phyloP scores from a whole-genome alignment of 2,329 filamentous ascomycete species.

The Colletotrichum endophyticum region DNA sequence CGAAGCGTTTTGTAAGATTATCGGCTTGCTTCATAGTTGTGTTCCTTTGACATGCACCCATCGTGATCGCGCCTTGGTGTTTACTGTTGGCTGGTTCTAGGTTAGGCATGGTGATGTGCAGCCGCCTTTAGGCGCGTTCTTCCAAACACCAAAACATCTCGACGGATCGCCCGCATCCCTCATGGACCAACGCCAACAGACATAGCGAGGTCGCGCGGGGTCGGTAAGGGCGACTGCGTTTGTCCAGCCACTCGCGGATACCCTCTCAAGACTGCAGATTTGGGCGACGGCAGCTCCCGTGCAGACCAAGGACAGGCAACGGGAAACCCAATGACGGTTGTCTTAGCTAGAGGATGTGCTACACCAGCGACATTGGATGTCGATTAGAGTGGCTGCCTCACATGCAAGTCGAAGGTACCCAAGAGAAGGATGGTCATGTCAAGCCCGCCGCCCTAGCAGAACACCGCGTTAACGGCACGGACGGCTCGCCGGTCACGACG shows the following conservation, averaged over 20 bases:
- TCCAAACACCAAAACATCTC: background rate
- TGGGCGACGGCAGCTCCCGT: background rate
- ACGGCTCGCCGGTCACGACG: too few relatives aligned
- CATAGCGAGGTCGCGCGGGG: background rate
- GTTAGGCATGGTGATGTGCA: background rate
- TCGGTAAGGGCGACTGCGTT: background rate
- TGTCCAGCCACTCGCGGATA: background rate
- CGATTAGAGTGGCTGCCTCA: background rate
- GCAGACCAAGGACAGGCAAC: background rate
- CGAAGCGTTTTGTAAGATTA: background rate
- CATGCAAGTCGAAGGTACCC: background rate
- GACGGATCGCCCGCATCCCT: background rate
- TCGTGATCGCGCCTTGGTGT: background rate
- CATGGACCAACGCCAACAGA: background rate
- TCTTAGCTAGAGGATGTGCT: background rate
- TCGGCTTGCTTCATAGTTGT: background rate
- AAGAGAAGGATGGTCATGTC: too few relatives aligned
- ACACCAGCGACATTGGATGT: background rate
- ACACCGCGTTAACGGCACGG: too few relatives aligned
- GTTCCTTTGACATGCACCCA: background rate
- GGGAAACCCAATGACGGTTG: background rate
- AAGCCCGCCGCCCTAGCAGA: too few relatives aligned
- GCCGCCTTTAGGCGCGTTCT: background rate
- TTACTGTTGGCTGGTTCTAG: background rate
- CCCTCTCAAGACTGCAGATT: background rate